Evolutionary conservation across 441 rosid genomes (phyloP), one percentile per base, ranked within the genome.

Genomic region (Gossypium lobatum): DNA sequence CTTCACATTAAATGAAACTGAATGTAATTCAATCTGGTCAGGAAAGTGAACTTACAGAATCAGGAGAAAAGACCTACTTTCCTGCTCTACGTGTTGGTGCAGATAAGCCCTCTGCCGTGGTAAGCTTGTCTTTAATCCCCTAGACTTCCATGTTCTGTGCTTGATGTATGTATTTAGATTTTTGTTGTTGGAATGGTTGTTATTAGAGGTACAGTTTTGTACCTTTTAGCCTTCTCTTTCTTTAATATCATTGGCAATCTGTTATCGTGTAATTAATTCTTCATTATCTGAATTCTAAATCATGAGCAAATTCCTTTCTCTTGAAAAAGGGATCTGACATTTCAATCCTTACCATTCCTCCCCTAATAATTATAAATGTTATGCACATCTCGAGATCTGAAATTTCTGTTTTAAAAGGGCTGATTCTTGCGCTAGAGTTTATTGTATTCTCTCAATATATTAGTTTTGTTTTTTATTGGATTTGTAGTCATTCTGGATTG

Each of bases 401-500:
- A 55, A 46, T 14, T 65, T 66, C 57, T 57, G 20, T 59, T 37
- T 54, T 45, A 23, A 60, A 37, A 4, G 21, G 68, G 1, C 39
- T 23, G 39, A n/a, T 48, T 21, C 70, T 28, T 18, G 61, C 9
- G 5, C 37, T 16, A 28, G 28, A 16, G 16, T 69, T 53, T 53
- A 28, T 28, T 69, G 16, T 55, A 31, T 31, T 31, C 18, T 17
- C 60, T 65, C 54, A 59, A 18, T 63, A 61, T 54, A 69, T 64
- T 28, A 55, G 31, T 8, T 66, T 37, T 50, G 74, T 59, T 59
- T 75, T 20, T 78, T 80, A 16, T 73, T 86, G 76, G 75, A 58
- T 80, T 34, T 87, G 85, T 80, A 96, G 98, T 88, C 95, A 61
- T 96, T 88, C 74, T 91, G 95, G 97, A 83, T 96, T 61, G 99